Conservation (phyloP, 768 basidiomycete genomes). For the Serpula lacrymans region DNA sequence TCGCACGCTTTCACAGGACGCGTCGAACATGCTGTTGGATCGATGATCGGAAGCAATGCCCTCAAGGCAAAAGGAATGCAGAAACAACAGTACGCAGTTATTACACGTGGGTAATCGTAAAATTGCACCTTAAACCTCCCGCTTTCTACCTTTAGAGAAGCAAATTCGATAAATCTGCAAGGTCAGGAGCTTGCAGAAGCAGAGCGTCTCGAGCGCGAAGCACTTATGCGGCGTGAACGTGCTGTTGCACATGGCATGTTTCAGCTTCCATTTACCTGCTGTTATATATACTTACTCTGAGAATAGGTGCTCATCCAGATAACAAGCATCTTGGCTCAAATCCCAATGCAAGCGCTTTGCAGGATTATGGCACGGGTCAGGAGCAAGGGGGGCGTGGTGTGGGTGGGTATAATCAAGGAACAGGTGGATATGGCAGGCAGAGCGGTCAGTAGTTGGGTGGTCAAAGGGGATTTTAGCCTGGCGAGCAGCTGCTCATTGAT, state of each 20-base stretch:
- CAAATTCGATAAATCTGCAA: slow-evolving; percentile 42
- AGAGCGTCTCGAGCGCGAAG: slow-evolving; percentile 51
- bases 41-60: slow-evolving; percentile 41
- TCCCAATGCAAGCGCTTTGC: not conserved
- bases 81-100: slow-evolving; percentile 41
- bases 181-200: slow-evolving; percentile 49
- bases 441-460: not conserved
- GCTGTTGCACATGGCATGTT: slow-evolving; percentile 48
- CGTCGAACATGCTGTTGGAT: slow-evolving; percentile 44
- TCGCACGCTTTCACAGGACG: slow-evolving; percentile 42
- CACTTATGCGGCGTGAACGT: slow-evolving; percentile 44
- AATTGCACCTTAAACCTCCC: not conserved
- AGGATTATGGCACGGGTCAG: not conserved
- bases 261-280: not conserved
- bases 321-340: slow-evolving; percentile 26
- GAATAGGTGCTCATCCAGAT: slow-evolving; percentile 29
- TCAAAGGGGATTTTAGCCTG: no score
- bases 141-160: slow-evolving; percentile 34
- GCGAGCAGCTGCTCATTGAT: no score
- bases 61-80: slow-evolving; percentile 47
- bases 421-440: not conserved
- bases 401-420: not conserved
- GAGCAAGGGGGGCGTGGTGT: not conserved
- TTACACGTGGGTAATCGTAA: not conserved
- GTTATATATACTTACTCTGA: not conserved